Evolutionary conservation across 257 asterid genomes (phyloP), one percentile per base, ranked within the genome.

Genomic region (Phtheirospermum japonicum): DNA sequence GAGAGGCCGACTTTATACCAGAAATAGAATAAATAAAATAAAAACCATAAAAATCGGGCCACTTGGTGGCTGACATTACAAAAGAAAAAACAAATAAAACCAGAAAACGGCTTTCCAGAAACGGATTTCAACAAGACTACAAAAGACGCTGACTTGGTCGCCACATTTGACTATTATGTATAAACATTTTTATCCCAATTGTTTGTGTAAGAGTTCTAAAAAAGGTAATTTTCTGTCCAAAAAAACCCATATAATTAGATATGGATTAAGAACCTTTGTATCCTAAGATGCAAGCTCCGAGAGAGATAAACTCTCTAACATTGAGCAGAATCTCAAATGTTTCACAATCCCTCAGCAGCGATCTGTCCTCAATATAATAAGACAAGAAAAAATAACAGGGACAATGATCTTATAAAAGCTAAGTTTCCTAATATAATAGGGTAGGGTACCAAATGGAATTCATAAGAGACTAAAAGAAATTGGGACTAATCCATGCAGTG

Each of bases 251-350:
- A 49, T 31, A 42, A 39, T 42, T 12, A 16, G 18, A 7, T 39
- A 59, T 18, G 64, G 50, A 56, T 54, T 17, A 54, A 66, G 11
- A 42, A 16, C 19, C 16, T 12, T 12, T 2, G 18, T 34, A 20
- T 30, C 33, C 10, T 30, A 42, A n/a, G n/a, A 59, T 33, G 65
- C 50, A 57, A 66, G 57, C 46, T 49, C 23, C 26, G 33, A 33
- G 19, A 67, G 72, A 65, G 17, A 50, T 49, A 26, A 23, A 39
- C 56, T 26, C 61, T 17, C 48, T 28, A 39, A 40, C 61, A 59
- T 36, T 37, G 28, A 17, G 57, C 34, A 19, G 28, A 49, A 11
- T 37, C 61, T 50, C 26, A 37, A 40, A 33, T 23, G 14, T 31
- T 67, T 48, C 65, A 18, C 18, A 16, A 66, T 46, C 37, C 46